phyloP scores from a whole-genome alignment of 768 basidiomycete genomes.

The Amanita thiersii region DNA sequence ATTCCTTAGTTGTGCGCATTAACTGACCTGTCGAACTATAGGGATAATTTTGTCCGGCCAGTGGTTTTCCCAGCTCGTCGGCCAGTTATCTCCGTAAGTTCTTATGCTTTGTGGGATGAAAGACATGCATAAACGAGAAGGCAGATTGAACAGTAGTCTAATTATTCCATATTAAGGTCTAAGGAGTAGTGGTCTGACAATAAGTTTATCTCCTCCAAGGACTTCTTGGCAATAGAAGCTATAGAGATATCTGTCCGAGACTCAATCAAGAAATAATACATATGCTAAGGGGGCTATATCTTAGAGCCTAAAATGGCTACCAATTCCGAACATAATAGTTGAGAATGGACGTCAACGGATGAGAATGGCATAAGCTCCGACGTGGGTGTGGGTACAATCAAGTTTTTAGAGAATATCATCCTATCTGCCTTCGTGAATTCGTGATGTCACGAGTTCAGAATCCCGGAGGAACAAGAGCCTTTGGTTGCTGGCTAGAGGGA shows the following conservation, averaged over 20 bases:
- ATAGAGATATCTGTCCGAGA: slow-evolving; percentile 5
- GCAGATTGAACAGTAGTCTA: slow-evolving; percentile 21
- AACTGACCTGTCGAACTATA: too few relatives aligned
- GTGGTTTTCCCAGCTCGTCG: slow-evolving; percentile 53
- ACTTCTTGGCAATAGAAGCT: not conserved
- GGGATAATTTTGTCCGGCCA: slow-evolving; percentile 64
- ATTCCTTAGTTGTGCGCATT: too few relatives aligned
- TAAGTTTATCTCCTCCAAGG: not conserved
- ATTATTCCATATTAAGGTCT: not conserved
- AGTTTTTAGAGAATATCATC: not conserved
- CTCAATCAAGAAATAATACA: too few relatives aligned
- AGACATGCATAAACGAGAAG: too few relatives aligned
- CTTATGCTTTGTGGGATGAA: slow-evolving; percentile 10
- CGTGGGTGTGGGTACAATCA: not conserved
- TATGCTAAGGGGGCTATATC: too few relatives aligned
- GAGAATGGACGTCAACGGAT: too few relatives aligned
- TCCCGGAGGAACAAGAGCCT: slow-evolving; percentile 76
- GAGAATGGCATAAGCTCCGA: too few relatives aligned
- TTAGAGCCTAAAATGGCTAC: too few relatives aligned
- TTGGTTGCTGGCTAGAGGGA: slow-evolving; percentile 34
- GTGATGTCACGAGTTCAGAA: slow-evolving; percentile 39
- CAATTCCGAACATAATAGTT: too few relatives aligned
- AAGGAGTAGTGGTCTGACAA: not conserved
- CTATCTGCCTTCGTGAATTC: not conserved
- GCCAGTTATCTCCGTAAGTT: slow-evolving; percentile 22